Conservation (phyloP, 352 stramenopile genomes). For the Globisporangium splendens region DNA sequence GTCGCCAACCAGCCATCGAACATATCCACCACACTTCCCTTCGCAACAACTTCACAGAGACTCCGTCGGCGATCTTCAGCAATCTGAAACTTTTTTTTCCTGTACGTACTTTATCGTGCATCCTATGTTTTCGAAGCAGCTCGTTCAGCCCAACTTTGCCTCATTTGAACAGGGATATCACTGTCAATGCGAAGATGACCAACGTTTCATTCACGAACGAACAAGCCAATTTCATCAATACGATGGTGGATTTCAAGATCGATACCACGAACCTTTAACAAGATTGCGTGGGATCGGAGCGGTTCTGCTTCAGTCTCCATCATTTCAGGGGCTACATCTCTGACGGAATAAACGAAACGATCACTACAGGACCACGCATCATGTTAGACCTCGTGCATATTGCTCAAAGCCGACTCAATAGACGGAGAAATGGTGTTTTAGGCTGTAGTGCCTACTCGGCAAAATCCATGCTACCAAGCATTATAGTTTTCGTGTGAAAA, state of each 20-base stretch:
- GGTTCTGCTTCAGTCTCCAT: not conserved
- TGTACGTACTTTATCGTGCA: slow-evolving; percentile 4
- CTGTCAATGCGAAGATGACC: not conserved
- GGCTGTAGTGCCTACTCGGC: not conserved
- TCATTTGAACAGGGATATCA: not conserved
- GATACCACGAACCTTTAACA: not conserved
- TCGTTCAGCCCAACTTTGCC: not conserved
- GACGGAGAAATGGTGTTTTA: too few relatives aligned
- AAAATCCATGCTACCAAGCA: too few relatives aligned
- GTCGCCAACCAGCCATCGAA: not conserved
- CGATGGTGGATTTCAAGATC: not conserved
- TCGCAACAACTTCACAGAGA: slow-evolving; percentile 1
- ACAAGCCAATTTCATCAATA: slow-evolving; percentile 9
- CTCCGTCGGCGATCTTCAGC: slow-evolving; percentile 6
- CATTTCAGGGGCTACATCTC: slow-evolving; percentile 1
- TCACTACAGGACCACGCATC: not conserved
- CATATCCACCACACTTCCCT: too few relatives aligned
- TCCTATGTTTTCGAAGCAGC: not conserved
- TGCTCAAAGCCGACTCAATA: too few relatives aligned
- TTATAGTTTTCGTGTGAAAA: too few relatives aligned
- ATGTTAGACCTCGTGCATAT: too few relatives aligned
- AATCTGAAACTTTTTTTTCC: too few relatives aligned
- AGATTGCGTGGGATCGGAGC: not conserved
- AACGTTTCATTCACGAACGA: slow-evolving; percentile 7
- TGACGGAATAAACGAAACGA: not conserved